phyloP scores from a whole-genome alignment of 1,139 yeast species.

The Blastobotrys aristatus region DNA sequence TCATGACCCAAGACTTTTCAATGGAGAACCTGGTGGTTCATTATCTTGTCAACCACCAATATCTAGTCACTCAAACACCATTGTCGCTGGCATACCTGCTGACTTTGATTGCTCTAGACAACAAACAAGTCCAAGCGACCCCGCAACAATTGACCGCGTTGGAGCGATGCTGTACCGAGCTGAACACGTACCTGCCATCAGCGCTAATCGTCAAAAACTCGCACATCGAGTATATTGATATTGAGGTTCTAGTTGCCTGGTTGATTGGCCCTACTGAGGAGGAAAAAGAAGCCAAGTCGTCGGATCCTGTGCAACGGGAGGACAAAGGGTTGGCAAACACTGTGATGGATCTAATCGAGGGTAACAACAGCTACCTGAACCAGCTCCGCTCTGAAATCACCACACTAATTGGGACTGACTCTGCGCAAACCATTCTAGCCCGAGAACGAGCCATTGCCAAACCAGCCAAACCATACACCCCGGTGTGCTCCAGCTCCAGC shows the following conservation, averaged over 20 bases:
- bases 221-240: constrained; percentile 3
- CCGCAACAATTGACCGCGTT: neutral
- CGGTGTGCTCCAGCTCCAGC: constrained; percentile 21
- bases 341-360: constrained; percentile 12
- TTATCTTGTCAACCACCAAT: neutral
- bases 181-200: neutral
- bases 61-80: neutral
- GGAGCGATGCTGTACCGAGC: neutral
- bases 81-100: neutral
- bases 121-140: neutral
- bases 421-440: constrained; percentile 17
- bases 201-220: neutral
- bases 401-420: constrained; percentile 15
- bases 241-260: neutral
- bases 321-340: neutral
- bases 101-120: neutral
- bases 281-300: neutral
- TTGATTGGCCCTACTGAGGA: neutral
- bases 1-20: neutral
- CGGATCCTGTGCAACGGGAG: neutral
- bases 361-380: constrained; percentile 15
- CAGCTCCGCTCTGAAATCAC: constrained; percentile 16
- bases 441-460: constrained; percentile 15
- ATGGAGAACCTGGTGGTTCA: neutral
- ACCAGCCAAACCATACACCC: constrained; percentile 19